A percentile compares a stretch with the other conserved stretches of the same genome.
Conservation (phyloP, 2,329 filamentous ascomycete species). For the Ceratocystis cubensis region DNA sequence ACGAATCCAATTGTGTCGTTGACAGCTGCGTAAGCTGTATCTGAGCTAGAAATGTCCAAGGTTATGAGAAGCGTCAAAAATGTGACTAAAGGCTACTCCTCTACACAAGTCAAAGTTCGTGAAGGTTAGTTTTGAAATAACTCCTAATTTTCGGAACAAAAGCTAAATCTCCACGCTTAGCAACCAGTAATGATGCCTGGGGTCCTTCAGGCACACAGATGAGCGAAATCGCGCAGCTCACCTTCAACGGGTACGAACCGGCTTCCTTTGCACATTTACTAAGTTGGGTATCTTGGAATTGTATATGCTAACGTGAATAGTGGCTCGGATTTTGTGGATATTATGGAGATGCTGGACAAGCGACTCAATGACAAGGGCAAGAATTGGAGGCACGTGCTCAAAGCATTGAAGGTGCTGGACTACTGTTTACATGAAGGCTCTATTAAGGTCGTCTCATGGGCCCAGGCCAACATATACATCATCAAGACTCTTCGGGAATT, state of each 20-base stretch:
- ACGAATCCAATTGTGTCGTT: not conserved
- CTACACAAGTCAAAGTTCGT: conserved; percentile 92
- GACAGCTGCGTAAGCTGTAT: conserved; percentile 19
- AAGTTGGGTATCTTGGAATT: not conserved
- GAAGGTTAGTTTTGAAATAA: conserved; percentile 54
- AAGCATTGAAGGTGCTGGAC: conserved; percentile 93
- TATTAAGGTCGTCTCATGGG: conserved; percentile 93
- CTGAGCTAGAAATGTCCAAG: conserved; percentile 62
- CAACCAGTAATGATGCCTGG: conserved; percentile 98
- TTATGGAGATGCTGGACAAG: conserved; percentile 99
- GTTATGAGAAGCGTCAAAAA: conserved; percentile 97
- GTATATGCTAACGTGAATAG: conserved; percentile 33
- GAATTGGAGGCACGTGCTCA: conserved; percentile 97
- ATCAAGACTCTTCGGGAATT: conserved; percentile 98
- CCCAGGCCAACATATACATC: conserved; percentile 94
- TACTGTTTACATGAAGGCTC: conserved; percentile 97
- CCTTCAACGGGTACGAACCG: conserved; percentile 76
- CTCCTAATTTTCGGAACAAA: not conserved
- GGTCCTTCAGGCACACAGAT: conserved; percentile 95
- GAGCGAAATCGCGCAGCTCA: conserved; percentile 96
- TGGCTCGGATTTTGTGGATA: conserved; percentile 95
- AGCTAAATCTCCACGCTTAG: conserved; percentile 36
- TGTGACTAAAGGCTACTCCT: conserved; percentile 97
- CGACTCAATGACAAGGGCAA: conserved; percentile 97
- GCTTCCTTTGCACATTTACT: conserved; percentile 9